Evolutionary conservation across 208 protist genomes (phyloP), one percentile per base, ranked within the genome.

Genomic region (Trypanosoma mega): DNA sequence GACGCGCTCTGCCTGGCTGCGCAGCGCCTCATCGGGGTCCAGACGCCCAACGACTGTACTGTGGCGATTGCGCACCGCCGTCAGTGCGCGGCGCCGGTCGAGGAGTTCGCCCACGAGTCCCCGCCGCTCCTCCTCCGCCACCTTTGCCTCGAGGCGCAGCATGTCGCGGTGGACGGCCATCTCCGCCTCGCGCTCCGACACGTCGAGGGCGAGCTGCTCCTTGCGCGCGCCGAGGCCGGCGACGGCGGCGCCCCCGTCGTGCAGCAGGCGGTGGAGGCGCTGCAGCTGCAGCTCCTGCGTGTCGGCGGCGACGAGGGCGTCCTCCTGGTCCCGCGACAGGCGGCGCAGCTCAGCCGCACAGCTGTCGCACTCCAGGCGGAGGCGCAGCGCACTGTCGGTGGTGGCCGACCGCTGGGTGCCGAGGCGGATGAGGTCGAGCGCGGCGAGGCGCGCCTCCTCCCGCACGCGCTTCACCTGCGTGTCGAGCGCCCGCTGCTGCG

Each of bases 391-490:
- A 23, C 73, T 68, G 16, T 94, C 85, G 2, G 66, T 54, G 0
- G 86, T 34, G 12, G 36, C 53, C 33, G 67, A 74, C 66, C 91
- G 78, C 21, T 89, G 68, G 41, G 45, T 53, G 39, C 79, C 63
- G 14, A 92, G 68, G 29, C 72, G 64, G 30, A 78, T 86, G 7
- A 93, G 66, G 14, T 80, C 66, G 9, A 84, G 39, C 20, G 78
- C 71, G 2, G 85, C 74, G 48, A 78, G 77, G 7, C 83, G 83
- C 26, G 94, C 65, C 46, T 98, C 90, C 62, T 93, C 77, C 3
- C 74, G 58, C 29, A 97, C 87, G 2, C 92, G 88, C 69, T 97
- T 98, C 37, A 95, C 85, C 75, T 98, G 93, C 31, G 39, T 63
- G 37, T 92, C 78, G 18, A 98, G 63, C 18, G 90, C 78, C 6